phyloP scores from a whole-genome alignment of 2,329 filamentous ascomycete genomes.

The Fusarium equiseti region DNA sequence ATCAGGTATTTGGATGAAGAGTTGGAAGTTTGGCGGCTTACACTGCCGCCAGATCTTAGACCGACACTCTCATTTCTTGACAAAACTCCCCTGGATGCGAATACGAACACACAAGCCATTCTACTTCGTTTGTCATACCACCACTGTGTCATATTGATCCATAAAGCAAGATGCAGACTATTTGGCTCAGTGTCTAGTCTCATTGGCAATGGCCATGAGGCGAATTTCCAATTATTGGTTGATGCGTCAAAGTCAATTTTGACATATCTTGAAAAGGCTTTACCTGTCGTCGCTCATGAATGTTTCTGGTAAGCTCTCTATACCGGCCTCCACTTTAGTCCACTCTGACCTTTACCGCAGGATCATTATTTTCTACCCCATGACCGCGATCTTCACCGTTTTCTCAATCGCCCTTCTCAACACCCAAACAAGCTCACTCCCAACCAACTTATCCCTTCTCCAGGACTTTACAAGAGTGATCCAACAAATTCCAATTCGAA shows the following conservation, averaged over 20 bases:
- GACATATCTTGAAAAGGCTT: conserved; percentile 5
- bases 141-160: conserved; percentile 2
- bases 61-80: conserved; percentile 7
- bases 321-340: too few relatives aligned
- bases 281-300: background rate
- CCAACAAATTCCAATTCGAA: background rate
- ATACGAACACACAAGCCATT: conserved; percentile 2
- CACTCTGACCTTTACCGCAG: background rate
- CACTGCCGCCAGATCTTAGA: background rate
- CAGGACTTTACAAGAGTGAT: background rate
- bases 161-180: background rate
- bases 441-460: background rate
- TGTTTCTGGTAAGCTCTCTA: conserved; percentile 4
- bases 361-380: conserved; percentile 16
- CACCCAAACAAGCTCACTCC: rapidly evolving
- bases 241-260: conserved; percentile 16
- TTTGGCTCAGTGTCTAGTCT: rapidly evolving
- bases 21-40: conserved; percentile 16
- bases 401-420: conserved; percentile 3
- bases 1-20: conserved; percentile 22
- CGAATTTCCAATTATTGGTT: background rate
- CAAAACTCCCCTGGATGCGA: background rate
- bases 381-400: background rate
- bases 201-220: background rate
- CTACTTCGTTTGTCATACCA: conserved; percentile 13